Evolutionary conservation across 306 rosid species (phyloP), one percentile per base, ranked within the genome.

Genomic region (Purshia tridentata): DNA sequence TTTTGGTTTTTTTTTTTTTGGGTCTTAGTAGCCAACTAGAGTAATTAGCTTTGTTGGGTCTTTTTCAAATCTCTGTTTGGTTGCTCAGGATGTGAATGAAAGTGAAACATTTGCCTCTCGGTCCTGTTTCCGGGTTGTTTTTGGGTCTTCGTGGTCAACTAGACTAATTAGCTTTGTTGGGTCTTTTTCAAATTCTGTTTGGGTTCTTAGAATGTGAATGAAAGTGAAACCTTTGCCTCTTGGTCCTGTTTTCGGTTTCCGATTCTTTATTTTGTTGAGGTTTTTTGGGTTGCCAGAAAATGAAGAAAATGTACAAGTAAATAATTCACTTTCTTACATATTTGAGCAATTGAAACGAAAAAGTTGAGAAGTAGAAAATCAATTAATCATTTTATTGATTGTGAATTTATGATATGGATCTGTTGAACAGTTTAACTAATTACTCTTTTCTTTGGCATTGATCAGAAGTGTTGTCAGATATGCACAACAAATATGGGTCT

Each of bases 401-500:
- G 9, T 11, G 37, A 42, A 64, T 64, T 62, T 64, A 40, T 57
- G 44, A 29, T 39, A 3, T 59, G 56, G 19, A 35, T 37, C 44
- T 20, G 22, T 19, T 29, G 45, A 45, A 55, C 5, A 20, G 9
- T 8, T 4, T 62, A 49, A 51, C 13, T 0, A 20, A n/a, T 10
- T 53, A 40, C 49, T 39, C 14, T 55, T 45, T 52, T 19, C 22
- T 35, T 82, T 64, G 70, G 75, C 18, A 46, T 78, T 76, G 64
- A 23, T 59, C 85, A 92, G 96, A 90, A 54, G 59, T 86, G 67
- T 73, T 92, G 72, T 79, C 84, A 54, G 85, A 82, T 78, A 84
- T 85, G 7, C 98, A 92, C 72, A 74, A 84, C 76, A 76, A 71
- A 61, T 85, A 85, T 81, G 96, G 98, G 59, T 70, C 94, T 18